Evolutionary conservation across 768 basidiomycete species (phyloP), one percentile per base, ranked within the genome.

Genomic region (Leucocoprinus birnbaumii): DNA sequence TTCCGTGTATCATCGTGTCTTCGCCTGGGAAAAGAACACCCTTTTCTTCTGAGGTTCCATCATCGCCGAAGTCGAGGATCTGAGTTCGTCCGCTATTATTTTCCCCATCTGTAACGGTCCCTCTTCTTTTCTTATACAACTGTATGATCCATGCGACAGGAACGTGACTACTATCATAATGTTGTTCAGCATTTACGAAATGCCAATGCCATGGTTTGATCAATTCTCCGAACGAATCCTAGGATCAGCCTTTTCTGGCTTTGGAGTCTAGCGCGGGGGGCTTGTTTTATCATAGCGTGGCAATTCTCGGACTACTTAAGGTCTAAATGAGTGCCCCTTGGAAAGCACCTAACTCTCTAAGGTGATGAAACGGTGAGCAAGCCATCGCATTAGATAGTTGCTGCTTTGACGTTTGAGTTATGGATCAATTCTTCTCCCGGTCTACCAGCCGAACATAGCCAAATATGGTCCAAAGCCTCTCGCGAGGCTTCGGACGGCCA

Each of bases 1-100:
- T 11, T 25, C 44, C 50, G 50, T 51, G 50, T 13, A 40, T 27
- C 8, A 22, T 38, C 52, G 43, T 53, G 52, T 35, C 14, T 53
- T 25, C 19, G 18, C 40, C 42, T 53, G 51, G 42, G 38, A 53
- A 45, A 35, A 31, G 31, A 31, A 31, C 31, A 31, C 31, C 31
- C 5, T 11, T 31, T 31, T 31, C 31, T 31, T 31, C 31, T 31
- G 31, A 31, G 31, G 11, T 11, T n/a, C 38, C 26, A n/a, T 35
- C 35, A 18, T 35, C 50, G 25, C 21, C 19, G 48, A 50, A 37
- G 11, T 5, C 6, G 31, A 31, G 31, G 31, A 31, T 31, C 31
- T 31, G 31, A 11, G 31, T 31, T 31, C 11, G 6, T 11, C 31
- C 31, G 31, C 31, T 31, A 11, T 11, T 31, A 31, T 31, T 31